A percentile compares a stretch with the other conserved stretches of the same genome.
Conservation (phyloP, 2,329 filamentous ascomycete genomes). For the Aureobasidium musti region DNA sequence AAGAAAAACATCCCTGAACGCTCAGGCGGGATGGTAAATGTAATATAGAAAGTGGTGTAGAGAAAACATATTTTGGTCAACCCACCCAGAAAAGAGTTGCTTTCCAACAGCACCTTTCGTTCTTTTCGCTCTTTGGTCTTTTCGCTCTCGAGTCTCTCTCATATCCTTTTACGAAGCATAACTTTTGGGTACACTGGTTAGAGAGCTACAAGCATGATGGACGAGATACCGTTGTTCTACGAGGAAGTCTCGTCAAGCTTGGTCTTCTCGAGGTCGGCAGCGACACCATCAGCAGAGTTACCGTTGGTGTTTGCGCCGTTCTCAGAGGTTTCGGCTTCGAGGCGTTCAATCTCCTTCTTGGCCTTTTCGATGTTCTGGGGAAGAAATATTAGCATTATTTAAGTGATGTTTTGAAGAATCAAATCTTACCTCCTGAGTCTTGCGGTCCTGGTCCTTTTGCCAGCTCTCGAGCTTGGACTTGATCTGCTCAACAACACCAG, state of each 20-base stretch:
- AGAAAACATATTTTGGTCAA: too few relatives aligned
- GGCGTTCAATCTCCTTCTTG: slow-evolving; percentile 88
- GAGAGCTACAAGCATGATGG: neutral
- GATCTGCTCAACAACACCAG: slow-evolving; percentile 79
- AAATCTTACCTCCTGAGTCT: slow-evolving; percentile 80
- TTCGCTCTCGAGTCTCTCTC: too few relatives aligned
- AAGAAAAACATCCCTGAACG: too few relatives aligned
- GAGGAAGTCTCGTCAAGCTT: slow-evolving; percentile 56
- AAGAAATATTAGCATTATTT: slow-evolving; percentile 38
- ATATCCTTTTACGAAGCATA: slow-evolving; percentile 6
- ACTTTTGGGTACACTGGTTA: slow-evolving; percentile 1
- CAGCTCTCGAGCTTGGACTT: slow-evolving; percentile 88
- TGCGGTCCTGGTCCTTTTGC: slow-evolving; percentile 84
- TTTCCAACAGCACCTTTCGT: too few relatives aligned
- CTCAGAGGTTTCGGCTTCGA: slow-evolving; percentile 67
- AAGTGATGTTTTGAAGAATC: neutral
- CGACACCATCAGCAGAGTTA: slow-evolving; percentile 57
- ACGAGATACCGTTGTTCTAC: neutral
- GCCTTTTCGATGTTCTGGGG: slow-evolving; percentile 91
- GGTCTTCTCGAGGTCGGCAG: slow-evolving; percentile 63
- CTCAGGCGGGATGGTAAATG: too few relatives aligned
- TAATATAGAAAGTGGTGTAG: too few relatives aligned
- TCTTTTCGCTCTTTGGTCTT: too few relatives aligned
- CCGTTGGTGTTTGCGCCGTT: slow-evolving; percentile 57
- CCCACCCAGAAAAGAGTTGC: too few relatives aligned